Base-by-base conservation (phyloP, 192 early-diverging fungal genomes). In the Coemansia sp. region DNA sequence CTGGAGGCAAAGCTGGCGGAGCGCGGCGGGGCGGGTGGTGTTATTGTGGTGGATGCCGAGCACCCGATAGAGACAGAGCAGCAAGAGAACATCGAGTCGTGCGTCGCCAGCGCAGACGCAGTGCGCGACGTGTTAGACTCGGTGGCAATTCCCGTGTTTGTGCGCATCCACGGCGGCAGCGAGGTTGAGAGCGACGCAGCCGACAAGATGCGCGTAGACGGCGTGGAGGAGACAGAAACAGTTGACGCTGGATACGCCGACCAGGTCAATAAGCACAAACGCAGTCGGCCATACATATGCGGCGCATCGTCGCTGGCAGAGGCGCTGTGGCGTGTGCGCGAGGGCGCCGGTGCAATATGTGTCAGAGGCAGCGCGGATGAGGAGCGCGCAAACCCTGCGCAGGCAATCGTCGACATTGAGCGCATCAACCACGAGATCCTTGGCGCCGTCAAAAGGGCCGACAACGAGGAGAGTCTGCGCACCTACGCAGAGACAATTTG, bases 101-200 rank as follows among this genome's bases (percentile, higher is more conserved):
- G 25, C 7, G 39, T 59, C 7, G 57, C 39, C 11, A 41, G n/a
- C 37, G 39, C 6, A 19, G 2, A 59, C 7, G 38, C 8, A 5
- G 57, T 59, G 16, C 38, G 88, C 70, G 92, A 94, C 66, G 96
- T 97, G 78, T 91, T 90, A 72, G 88, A 75, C 43, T 90, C 92
- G 38, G 95, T 97, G 56, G 90, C 93, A 13, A 95, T 99, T 78
- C 97, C 97, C 20, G 97, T 99, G 53, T 95, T 99, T 91, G 93
- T 93, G 67, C 95, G 94, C 75, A 94, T 95, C 76, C 90, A 94
- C 61, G 92, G 95, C 58, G 97, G 97, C 65, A 96, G 98, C 86
- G 88, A 94, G 85, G 90, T 96, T 63, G 97, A 99, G 80, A 94
- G 95, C 22, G 91, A 93, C 25, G 42, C 43, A 2, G 57, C 71